phyloP scores from a whole-genome alignment of 345 rosid species.

The Kernera saxatilis region DNA sequence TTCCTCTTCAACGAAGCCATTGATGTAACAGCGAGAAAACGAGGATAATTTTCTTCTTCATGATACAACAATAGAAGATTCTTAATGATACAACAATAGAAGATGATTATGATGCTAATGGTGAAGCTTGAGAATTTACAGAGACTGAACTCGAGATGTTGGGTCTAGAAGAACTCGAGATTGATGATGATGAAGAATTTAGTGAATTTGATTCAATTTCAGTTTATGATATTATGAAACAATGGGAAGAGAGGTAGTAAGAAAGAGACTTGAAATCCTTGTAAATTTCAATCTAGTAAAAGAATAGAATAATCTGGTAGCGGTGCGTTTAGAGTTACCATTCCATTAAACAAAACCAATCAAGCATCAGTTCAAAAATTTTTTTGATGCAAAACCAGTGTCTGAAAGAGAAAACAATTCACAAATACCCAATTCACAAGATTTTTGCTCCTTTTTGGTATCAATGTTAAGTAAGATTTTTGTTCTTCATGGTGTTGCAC shows the following conservation, averaged over 20 bases:
- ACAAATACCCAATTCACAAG: no score
- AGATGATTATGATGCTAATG: background rate
- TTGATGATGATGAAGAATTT: conserved; percentile 29
- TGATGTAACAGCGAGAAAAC: conserved; percentile 6
- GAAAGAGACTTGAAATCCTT: conserved; percentile 29
- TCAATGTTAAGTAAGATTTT: no score
- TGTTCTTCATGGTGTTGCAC: no score
- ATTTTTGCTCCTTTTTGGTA: no score
- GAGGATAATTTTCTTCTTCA: conserved; percentile 5
- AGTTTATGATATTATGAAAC: conserved; percentile 56
- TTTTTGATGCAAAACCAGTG: no score
- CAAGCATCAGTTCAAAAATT: no score
- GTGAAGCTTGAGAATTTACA: conserved; percentile 24
- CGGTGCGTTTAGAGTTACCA: no score
- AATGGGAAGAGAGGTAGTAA: conserved; percentile 55
- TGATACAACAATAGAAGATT: no score
- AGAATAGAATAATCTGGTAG: no score
- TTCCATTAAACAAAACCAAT: no score
- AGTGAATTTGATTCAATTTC: conserved; percentile 40
- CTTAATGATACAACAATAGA: no score
- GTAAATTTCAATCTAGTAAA: background rate
- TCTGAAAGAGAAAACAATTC: no score
- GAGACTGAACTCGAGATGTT: conserved; percentile 35
- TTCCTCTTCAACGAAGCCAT: conserved; percentile 16
- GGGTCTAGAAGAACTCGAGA: conserved; percentile 25